Evolutionary conservation across 2,329 filamentous ascomycete species (phyloP), one percentile per base, ranked within the genome.

Genomic region (Trichoderma polysporum): DNA sequence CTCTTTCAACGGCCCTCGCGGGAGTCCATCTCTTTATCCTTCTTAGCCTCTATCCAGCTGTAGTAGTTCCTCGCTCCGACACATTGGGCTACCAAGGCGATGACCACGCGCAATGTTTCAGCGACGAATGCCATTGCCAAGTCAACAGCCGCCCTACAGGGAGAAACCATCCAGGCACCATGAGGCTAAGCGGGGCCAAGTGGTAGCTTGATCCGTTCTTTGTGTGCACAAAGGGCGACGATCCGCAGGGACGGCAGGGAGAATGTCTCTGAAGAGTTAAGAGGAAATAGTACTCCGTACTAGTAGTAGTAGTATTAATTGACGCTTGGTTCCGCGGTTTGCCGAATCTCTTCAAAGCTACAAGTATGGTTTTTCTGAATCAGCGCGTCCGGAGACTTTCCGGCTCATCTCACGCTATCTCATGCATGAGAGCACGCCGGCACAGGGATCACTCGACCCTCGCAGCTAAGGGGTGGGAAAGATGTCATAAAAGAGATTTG

Each of bases 81-180:
- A 47, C 31, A 49, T 45, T 10, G 37, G 22, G 17, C 49, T 57
- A 41, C 17, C 29, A 25, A 17, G 12, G 41, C 37, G 27, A 62
- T 47, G 58, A 29, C 58, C 52, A 49, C 58, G 33, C 19, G 31
- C 49, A 33, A 27, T 71, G 71, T 72, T 64, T 72, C 70, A 69
- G 68, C 57, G 52, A 71, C 67, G 69, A 72, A 71, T 72, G 70
- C 54, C 61, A 72, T 71, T 71, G 71, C 70, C 70, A 69, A 69
- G 71, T 71, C 71, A 71, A 72, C 71, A 35, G 49, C 60, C 37
- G 45, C 47, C 25, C 13, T n/a, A 56, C 29, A 65, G 53, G 52
- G 52, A 68, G 53, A 45, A 45, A 13, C 60, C 39, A 49, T 37
- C 53, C 60, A 41, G 47, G 33, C 62, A 64, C 29, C 62, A 33